Evolutionary conservation across 2,329 filamentous ascomycete species (phyloP).

Genomic region (Sporothrix inflata): DNA sequence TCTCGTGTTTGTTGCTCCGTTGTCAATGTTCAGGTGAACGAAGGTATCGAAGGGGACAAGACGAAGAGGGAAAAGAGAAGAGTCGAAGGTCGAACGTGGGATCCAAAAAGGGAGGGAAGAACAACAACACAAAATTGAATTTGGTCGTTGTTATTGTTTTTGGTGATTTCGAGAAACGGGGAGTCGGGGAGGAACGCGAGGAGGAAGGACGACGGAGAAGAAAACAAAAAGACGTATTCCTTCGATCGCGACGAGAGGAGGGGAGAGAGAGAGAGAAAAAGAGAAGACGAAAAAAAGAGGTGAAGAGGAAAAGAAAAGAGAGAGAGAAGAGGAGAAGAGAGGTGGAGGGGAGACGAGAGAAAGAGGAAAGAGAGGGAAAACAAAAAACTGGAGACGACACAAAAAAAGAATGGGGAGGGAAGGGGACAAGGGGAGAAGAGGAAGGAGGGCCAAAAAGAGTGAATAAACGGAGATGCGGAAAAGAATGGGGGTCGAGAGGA

Average conservation of each 20-base stretch:
- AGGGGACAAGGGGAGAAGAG: not conserved
- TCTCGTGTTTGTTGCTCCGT: constrained; percentile 10
- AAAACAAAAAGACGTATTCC: constrained; percentile 1
- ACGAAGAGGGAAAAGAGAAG: not conserved
- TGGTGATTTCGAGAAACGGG: not conserved
- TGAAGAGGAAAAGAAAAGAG: not conserved
- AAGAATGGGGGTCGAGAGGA: not conserved
- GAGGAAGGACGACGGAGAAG: not conserved
- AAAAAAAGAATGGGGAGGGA: constrained; percentile 26
- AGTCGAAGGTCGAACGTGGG: constrained; percentile 15
- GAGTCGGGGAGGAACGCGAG: constrained; percentile 19
- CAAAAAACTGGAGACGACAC: constrained; percentile 19
- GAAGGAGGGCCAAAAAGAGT: constrained; percentile 9
- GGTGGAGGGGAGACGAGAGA: constrained; percentile 9
- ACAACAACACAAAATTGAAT: constrained; percentile 47
- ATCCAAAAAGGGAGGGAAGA: not conserved
- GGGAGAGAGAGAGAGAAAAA: constrained; percentile 10
- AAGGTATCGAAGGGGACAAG: not conserved
- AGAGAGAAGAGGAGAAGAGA: not conserved
- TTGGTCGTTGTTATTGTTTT: constrained; percentile 39
- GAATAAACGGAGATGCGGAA: constrained; percentile 11
- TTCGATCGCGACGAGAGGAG: constrained; percentile 16
- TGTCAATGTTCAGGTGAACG: not conserved
- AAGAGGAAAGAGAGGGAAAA: constrained; percentile 16
- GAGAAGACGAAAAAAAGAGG: constrained; percentile 10